Percentiles rank a stretch among this genome's conserved stretches.
Evolutionary conservation across 768 basidiomycete genomes (phyloP).

Genomic region (Coprinopsis marcescibilis): DNA sequence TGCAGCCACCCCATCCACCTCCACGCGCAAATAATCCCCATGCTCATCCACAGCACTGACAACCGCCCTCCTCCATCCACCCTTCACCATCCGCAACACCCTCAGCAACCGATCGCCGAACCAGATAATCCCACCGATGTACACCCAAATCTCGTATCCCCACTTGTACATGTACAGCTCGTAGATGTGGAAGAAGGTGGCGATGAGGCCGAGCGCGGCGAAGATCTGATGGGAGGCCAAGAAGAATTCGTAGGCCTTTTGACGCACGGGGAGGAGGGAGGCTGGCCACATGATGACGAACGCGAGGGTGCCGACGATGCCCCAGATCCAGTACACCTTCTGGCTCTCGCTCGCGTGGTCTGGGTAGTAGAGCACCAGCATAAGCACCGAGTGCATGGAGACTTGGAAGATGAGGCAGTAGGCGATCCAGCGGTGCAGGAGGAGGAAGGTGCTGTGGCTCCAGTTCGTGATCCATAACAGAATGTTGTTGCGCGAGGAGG

Average conservation of each 20-base stretch:
- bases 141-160: conserved; percentile 14
- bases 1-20: conserved; percentile 7
- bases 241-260: conserved; percentile 47
- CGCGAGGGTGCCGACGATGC: conserved; percentile 10
- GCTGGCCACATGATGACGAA: conserved; percentile 18
- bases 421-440: conserved; percentile 11
- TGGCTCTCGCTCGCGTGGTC: conserved; percentile 4
- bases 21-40: conserved; percentile 4
- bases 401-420: conserved; percentile 11
- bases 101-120: conserved; percentile 9
- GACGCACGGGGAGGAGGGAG: conserved; percentile 46
- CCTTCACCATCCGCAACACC: conserved; percentile 5
- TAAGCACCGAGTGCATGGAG: conserved; percentile 8
- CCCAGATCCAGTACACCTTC: conserved; percentile 11
- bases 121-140: conserved; percentile 10
- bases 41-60: conserved; percentile 2
- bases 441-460: conserved; percentile 13
- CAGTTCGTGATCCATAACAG: conserved; percentile 13
- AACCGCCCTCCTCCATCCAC: conserved; percentile 5
- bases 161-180: conserved; percentile 9
- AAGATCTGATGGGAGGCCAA: conserved; percentile 40
- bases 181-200: conserved; percentile 11
- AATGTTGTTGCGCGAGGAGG: conserved; percentile 11
- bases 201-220: conserved; percentile 16
- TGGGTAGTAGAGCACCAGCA: conserved; percentile 1